phyloP scores from a whole-genome alignment of 306 rosid species.

The Neltuma alba region DNA sequence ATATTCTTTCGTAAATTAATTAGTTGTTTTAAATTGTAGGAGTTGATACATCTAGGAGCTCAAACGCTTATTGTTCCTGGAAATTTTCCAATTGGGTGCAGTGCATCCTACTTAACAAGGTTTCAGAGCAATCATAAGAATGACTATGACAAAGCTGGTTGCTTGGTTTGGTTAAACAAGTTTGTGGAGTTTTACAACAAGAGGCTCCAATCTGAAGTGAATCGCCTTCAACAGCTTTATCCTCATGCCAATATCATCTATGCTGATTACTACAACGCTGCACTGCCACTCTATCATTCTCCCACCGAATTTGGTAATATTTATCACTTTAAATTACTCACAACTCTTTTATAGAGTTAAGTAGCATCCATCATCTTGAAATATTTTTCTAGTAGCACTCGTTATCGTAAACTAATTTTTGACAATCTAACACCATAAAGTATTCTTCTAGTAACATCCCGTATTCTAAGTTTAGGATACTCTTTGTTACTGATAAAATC shows the following conservation, averaged over 20 bases:
- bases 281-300: slow-evolving; percentile 35
- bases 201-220: slow-evolving; percentile 38
- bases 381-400: too few relatives aligned
- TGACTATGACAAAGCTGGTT: slow-evolving; percentile 48
- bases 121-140: slow-evolving; percentile 31
- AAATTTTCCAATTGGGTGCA: slow-evolving; percentile 51
- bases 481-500: too few relatives aligned
- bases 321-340: neutral
- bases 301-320: slow-evolving; percentile 41
- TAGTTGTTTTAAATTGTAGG: slow-evolving; percentile 25
- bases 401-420: too few relatives aligned
- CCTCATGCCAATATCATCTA: slow-evolving; percentile 49
- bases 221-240: slow-evolving; percentile 32
- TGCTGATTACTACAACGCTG: slow-evolving; percentile 54
- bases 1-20: too few relatives aligned
- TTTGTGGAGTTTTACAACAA: slow-evolving; percentile 48
- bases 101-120: slow-evolving; percentile 11
- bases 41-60: slow-evolving; percentile 54
- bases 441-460: too few relatives aligned
- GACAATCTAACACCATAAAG: too few relatives aligned
- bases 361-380: too few relatives aligned
- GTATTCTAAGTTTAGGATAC: too few relatives aligned
- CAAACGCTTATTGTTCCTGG: slow-evolving; percentile 55
- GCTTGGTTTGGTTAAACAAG: slow-evolving; percentile 51
- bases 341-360: too few relatives aligned